Evolutionary conservation across 2,329 filamentous ascomycete genomes (phyloP), one percentile per base, ranked within the genome.

Genomic region (Trichoderma koningii): DNA sequence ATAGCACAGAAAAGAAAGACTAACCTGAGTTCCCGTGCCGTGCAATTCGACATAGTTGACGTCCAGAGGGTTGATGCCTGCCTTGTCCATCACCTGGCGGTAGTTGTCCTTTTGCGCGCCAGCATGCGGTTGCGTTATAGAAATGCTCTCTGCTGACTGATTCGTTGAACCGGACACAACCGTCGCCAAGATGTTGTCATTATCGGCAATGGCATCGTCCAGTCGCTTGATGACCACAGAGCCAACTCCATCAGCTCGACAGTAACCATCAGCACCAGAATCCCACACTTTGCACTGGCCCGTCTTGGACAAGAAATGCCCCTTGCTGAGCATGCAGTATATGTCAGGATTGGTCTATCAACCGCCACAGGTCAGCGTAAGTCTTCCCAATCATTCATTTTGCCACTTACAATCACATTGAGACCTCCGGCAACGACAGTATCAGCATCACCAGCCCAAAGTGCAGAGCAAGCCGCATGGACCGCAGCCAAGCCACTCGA

Each of bases 41-140:
- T 97, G 93, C 87, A 96, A 92, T 76, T 97, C 93, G 3, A 96
- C 89, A 70, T 95, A 96, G 75, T 87, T 87, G 30, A 97, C 85
- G 64, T 92, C 88, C 59, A 87, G 83, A 1, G 92, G 89, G 71
- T 94, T 88, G 17, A 95, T 83, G 64, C 88, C 89, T 26, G 90
- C 88, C 48, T 91, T 86, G 41, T 88, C 85, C 1, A 95, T 81
- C 30, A 96, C 80, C 55, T 83, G 82, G 67, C 82, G 82, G 71
- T 84, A 90, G 3, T 91, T 76, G 66, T 80, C 81, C 42, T 84
- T 80, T 69, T 92, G 90, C 0, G 85, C 82, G 30, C 81, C 84
- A 3, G 81, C 85, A 68, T 90, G 87, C 0, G 90, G 90, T 38
- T 87, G 85, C 0, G 90, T 93, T 66, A 93, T 92, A 0, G 88